Conservation (phyloP, 768 basidiomycete genomes). For the Trametes villosa region DNA sequence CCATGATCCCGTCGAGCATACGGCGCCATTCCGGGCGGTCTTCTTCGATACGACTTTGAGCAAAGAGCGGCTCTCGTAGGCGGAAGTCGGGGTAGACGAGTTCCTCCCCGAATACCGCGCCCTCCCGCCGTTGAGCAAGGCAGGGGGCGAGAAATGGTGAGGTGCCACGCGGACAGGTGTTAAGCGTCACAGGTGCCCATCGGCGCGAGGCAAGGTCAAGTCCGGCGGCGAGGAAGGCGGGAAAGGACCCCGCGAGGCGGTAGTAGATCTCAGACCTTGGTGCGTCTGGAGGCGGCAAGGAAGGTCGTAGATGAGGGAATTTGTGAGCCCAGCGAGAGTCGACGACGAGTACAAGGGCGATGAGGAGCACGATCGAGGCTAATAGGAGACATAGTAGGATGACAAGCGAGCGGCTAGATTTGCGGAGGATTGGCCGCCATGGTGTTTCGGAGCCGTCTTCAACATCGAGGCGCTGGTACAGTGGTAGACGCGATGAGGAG, state of each 20-base stretch:
- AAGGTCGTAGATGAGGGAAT: not conserved
- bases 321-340: not conserved
- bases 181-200: not conserved
- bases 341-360: not conserved
- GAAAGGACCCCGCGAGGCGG: not conserved
- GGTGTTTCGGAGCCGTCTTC: not conserved
- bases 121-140: not conserved
- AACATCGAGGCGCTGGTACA: not conserved
- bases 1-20: not conserved
- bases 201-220: not conserved
- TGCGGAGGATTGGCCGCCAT: not conserved
- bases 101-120: slow-evolving; percentile 2
- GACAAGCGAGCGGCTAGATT: not conserved
- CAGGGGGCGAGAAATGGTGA: not conserved
- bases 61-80: not conserved
- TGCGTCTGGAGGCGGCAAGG: too few species aligned
- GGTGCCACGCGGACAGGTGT: not conserved
- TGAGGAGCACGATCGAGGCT: not conserved
- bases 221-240: not conserved
- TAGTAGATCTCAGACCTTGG: not conserved
- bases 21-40: not conserved
- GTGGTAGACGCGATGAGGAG: too few species aligned
- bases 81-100: slow-evolving; percentile 6
- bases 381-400: not conserved
- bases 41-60: not conserved